These are phyloP conservation scores for Entophlyctis luteolus DNA, from an alignment of 192 early-diverging fungal genomes.

Conservation along the genomic window DNA sequence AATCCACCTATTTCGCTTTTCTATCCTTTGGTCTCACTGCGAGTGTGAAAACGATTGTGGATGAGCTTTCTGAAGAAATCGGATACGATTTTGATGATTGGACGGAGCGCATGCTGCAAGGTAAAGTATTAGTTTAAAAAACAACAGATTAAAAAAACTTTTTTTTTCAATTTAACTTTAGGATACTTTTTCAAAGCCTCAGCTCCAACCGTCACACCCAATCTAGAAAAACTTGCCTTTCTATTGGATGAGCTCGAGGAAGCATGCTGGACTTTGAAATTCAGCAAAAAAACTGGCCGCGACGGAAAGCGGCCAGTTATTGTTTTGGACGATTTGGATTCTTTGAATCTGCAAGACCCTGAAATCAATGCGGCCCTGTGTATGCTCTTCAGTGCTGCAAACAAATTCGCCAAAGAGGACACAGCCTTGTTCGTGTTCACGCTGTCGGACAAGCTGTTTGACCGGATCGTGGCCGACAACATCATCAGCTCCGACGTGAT, in stretches of 20 bases:
- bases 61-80: constrained; percentile 24
- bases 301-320: constrained; percentile 13
- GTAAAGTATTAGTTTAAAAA: background rate
- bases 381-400: constrained; percentile 29
- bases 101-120: constrained; percentile 16
- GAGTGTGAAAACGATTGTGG: constrained; percentile 1
- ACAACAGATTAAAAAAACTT: too few species aligned
- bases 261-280: constrained; percentile 27
- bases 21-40: constrained; percentile 12
- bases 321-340: constrained; percentile 26
- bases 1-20: constrained; percentile 6
- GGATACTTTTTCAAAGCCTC: constrained; percentile 13
- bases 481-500: background rate
- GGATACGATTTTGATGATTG: constrained; percentile 31
- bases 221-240: constrained; percentile 27
- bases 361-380: background rate
- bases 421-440: constrained; percentile 25
- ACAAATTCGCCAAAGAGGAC: constrained; percentile 30
- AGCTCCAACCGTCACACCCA: background rate
- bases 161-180: too few species aligned
- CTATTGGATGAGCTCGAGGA: constrained; percentile 29
- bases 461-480: background rate
- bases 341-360: constrained; percentile 4
- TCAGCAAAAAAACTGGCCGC: background rate
- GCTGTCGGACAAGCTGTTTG: background rate